Evolutionary conservation across 1,284 basidiomycete species (phyloP).

Genomic region (Cryptococcus deneoformans): DNA sequence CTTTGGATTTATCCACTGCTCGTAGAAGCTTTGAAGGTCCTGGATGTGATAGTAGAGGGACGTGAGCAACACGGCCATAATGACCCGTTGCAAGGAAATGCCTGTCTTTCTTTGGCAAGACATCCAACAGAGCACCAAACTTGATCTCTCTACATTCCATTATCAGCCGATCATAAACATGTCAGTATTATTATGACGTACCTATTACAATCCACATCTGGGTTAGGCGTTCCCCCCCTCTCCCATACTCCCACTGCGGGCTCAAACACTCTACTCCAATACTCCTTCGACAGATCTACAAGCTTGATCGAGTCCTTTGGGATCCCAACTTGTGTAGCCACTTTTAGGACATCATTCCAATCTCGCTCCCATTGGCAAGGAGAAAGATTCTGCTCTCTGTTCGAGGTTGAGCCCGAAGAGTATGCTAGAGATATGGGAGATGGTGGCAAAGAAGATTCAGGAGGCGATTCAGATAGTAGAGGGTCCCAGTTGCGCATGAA

Average conservation of each 20-base stretch:
- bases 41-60: conserved; percentile 13
- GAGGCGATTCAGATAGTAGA: conserved; percentile 34
- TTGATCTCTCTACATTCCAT: conserved; percentile 91
- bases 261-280: conserved; percentile 86
- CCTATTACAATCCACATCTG: conserved; percentile 92
- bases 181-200: conserved; percentile 36
- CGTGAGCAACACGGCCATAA: conserved; percentile 67
- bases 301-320: conserved; percentile 59
- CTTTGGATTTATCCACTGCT: conserved; percentile 68
- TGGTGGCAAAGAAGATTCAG: conserved; percentile 1
- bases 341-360: conserved; percentile 82
- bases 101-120: conserved; percentile 51
- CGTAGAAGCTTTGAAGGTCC: conserved; percentile 59
- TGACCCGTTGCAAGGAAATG: conserved; percentile 73
- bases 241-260: conserved; percentile 76
- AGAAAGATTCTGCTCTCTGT: conserved; percentile 61
- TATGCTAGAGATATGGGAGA: conserved; percentile 44
- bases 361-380: conserved; percentile 96
- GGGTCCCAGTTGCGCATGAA: conserved; percentile 95
- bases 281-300: conserved; percentile 79
- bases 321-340: conserved; percentile 63
- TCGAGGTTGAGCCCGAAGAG: conserved; percentile 27
- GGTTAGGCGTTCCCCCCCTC: conserved; percentile 77
- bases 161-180: conserved; percentile 30
- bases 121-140: conserved; percentile 79